phyloP scores from a whole-genome alignment of 139 green algal genomes.

The Pleodorina starrii region DNA sequence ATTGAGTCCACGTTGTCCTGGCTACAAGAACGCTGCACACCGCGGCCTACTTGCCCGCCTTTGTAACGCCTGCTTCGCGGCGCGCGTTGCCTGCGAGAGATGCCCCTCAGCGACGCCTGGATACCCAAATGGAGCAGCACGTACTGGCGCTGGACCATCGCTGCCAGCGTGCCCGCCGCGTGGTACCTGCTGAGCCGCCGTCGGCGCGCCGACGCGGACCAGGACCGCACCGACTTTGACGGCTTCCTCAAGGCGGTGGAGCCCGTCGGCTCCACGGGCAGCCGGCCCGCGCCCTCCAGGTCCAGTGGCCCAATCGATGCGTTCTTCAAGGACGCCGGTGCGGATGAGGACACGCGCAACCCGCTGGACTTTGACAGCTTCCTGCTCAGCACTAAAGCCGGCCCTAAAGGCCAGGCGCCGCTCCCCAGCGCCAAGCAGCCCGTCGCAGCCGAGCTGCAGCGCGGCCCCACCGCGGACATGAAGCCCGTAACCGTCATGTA shows the following conservation, averaged over 20 bases:
- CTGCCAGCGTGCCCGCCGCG: slow-evolving; percentile 12
- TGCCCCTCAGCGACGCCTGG: background rate
- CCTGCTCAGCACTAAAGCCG: slow-evolving; percentile 19
- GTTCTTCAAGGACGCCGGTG: slow-evolving; percentile 42
- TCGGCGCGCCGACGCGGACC: background rate
- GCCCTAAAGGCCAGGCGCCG: background rate
- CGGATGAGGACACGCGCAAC: slow-evolving; percentile 48
- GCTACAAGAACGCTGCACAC: no score
- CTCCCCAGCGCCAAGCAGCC: background rate
- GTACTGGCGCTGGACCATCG: slow-evolving; percentile 38
- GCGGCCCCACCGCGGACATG: slow-evolving; percentile 29
- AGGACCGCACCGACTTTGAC: slow-evolving; percentile 59
- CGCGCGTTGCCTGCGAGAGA: background rate
- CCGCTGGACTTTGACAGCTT: slow-evolving; percentile 61
- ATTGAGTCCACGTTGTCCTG: no score
- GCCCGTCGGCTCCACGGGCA: slow-evolving; percentile 45
- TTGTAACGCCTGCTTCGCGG: slow-evolving; percentile 30
- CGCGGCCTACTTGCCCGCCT: no score
- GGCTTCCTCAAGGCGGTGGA: slow-evolving; percentile 51
- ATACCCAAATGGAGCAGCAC: slow-evolving; percentile 4
- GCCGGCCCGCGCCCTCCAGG: background rate
- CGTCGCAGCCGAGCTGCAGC: background rate
- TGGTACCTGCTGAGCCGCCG: slow-evolving; percentile 33
- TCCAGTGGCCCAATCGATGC: slow-evolving; percentile 16
- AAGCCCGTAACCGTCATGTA: slow-evolving; percentile 82